Evolutionary conservation across 352 stramenopile species (phyloP).

Genomic region (Elongisporangium anandrum): DNA sequence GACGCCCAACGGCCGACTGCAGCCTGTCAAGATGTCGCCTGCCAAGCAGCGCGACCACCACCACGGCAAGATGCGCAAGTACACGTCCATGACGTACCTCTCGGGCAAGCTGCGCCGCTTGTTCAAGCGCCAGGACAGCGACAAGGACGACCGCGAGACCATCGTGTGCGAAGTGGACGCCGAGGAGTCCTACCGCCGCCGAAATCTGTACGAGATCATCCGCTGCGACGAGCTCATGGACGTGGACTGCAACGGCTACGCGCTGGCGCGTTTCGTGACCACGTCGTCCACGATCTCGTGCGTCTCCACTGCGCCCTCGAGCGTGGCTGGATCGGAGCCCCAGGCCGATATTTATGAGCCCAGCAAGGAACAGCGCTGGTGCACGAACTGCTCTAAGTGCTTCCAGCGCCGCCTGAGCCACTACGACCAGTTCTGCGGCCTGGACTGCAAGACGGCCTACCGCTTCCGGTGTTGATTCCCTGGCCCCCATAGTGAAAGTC

Average conservation of each 20-base stretch:
- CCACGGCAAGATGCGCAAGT: slow-evolving; percentile 27
- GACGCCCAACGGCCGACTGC: neutral
- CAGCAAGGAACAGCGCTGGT: slow-evolving; percentile 71
- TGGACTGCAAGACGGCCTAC: slow-evolving; percentile 70
- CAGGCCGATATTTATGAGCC: slow-evolving; percentile 30
- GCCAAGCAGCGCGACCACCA: neutral
- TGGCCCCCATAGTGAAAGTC: no score
- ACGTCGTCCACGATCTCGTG: slow-evolving; percentile 13
- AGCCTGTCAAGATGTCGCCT: neutral
- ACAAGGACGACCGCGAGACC: slow-evolving; percentile 28
- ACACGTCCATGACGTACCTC: slow-evolving; percentile 59
- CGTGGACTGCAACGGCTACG: slow-evolving; percentile 3
- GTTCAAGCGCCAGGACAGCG: slow-evolving; percentile 37
- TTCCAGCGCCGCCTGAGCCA: slow-evolving; percentile 64
- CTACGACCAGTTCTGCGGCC: slow-evolving; percentile 65
- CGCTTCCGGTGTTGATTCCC: slow-evolving; percentile 1
- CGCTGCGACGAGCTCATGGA: slow-evolving; percentile 24
- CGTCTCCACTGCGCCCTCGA: neutral
- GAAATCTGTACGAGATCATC: slow-evolving; percentile 53
- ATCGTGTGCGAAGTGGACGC: slow-evolving; percentile 60
- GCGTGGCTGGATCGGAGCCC: no score
- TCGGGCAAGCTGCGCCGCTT: slow-evolving; percentile 42
- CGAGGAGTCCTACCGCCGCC: slow-evolving; percentile 22
- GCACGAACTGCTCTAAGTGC: slow-evolving; percentile 74
- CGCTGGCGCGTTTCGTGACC: slow-evolving; percentile 13